Evolutionary conservation across 2,329 filamentous ascomycete genomes (phyloP), one percentile per base, ranked within the genome.

Genomic region (Colletotrichum destructivum): DNA sequence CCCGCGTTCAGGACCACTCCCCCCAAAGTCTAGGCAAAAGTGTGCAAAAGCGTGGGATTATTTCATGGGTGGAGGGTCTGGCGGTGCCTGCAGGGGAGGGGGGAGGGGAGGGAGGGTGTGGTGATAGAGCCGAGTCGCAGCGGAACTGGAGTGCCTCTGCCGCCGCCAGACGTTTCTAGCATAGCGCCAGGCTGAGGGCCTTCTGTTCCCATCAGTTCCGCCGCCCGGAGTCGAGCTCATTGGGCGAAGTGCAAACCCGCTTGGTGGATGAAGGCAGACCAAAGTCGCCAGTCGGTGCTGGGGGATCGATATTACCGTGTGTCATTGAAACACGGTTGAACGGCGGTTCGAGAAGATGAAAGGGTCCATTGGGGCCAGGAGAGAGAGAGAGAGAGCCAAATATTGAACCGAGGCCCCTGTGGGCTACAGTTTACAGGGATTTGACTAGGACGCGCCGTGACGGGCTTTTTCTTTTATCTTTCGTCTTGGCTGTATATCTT

Each of bases 251-350:
- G 31, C 31, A 35, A 35, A 35, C 8, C 38, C 40, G 23, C 31
- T 12, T 46, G 64, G 60, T 35, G 16, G 52, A 35, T 9, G 31
- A 11, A 35, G 31, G 2, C 8, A 9, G 31, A 35, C 56, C 40
- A 18, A 49, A n/a, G 51, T 68, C 64, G 57, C 64, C 64, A 68
- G 49, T 59, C 44, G 64, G 54, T 40, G 38, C 59, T 47, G 31
- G 23, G 40, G 31, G 59, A 4, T 47, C 42, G 47, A 63, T 63
- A 60, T 60, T 69, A 55, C 52, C 26, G 46, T 60, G 65, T 69
- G 69, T 60, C 69, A 69, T 68, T 52, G 52, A 69, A 63, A 60
- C 38, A n/a, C 38, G 16, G 18, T 15, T 15, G 9, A 31, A 40
- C n/a, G 1, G 26, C 26, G 26, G 26, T 26, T 26, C 26, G 38